Conservation (phyloP, 176 grass and related monocot species). For the Oryza punctata region DNA sequence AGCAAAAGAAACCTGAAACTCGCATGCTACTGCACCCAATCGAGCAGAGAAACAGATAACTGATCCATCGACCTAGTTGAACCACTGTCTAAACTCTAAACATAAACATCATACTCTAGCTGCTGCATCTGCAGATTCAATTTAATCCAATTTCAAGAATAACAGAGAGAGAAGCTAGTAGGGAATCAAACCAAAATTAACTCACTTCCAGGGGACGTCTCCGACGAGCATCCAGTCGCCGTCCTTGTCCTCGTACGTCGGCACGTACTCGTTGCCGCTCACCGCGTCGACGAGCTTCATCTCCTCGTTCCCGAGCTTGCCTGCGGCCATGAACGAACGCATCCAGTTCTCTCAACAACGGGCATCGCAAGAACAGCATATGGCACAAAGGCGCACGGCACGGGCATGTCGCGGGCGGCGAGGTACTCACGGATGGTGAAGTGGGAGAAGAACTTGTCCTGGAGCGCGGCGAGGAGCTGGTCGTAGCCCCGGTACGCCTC, state of each 20-base stretch:
- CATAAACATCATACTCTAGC: neutral
- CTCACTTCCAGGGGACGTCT: slow-evolving; percentile 90
- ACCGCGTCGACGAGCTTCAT: slow-evolving; percentile 77
- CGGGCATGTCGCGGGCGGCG: neutral
- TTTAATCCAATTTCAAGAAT: neutral
- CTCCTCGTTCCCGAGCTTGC: slow-evolving; percentile 64
- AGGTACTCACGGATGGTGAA: slow-evolving; percentile 70
- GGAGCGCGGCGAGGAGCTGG: slow-evolving; percentile 69
- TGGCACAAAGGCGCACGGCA: neutral
- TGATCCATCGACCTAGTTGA: too few species aligned
- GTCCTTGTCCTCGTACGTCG: slow-evolving; percentile 93
- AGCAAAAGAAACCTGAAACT: neutral
- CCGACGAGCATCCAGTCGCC: slow-evolving; percentile 92
- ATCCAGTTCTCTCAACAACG: neutral
- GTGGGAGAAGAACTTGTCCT: slow-evolving; percentile 85
- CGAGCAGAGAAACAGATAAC: too few species aligned
- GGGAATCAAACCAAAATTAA: neutral
- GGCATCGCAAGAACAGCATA: too few species aligned
- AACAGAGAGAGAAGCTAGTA: neutral
- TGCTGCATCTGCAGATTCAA: neutral
- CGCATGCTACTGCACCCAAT: too few species aligned
- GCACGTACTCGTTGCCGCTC: slow-evolving; percentile 72
- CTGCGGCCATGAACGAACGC: slow-evolving; percentile 33
- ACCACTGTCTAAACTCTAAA: neutral
- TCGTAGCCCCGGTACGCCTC: slow-evolving; percentile 61